Base-by-base conservation (phyloP, 2,329 filamentous ascomycete species). In the Fusarium equiseti region DNA sequence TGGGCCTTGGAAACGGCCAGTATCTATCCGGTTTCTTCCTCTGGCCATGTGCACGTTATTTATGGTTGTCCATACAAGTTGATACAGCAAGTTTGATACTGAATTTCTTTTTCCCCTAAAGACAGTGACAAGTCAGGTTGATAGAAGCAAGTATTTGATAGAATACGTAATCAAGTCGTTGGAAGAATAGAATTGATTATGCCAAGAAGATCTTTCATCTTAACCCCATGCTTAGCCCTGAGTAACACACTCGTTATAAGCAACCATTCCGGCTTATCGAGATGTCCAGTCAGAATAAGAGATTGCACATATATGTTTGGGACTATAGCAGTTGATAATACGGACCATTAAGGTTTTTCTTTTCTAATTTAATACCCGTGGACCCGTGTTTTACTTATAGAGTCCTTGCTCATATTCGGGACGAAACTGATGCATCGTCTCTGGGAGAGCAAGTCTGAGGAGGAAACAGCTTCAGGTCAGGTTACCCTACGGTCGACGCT, bases 201-300 rank as follows among this genome's bases (percentile, higher is more conserved):
- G 57, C 48, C 38, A 65, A 65, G 62, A 59, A 10, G 42, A 59
- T 48, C 26, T 66, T 55, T 46, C 61, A 66, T 66, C 52, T 43
- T 27, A 46, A 52, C 42, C n/a, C 45, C 61, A 66, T 59, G 63
- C n/a, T 27, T 43, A 27, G 40, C 32, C 38, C 27, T 24, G 29
- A 42, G 45, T 51, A 65, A 65, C 40, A 46, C 60, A 44, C 45
- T 43, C 24, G 53, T 51, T 59, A 45, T 50, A 46, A 65, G 26
- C 45, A 50, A 20, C 53, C 53, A 59, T 38, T 27, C 43, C 60
- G 26, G 45, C 27, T 27, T 44, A 45, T 32, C 42, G 42, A 54
- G 50, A 64, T 58, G 46, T 24, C 22, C 27, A 42, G 22, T 31
- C 13, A 31, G 6, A 18, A 66, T 42, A 31, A 13, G 53, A 52